Percentiles rank a stretch among this genome's conserved stretches.
phyloP scores from a whole-genome alignment of 192 early-diverging fungal genomes.

The Haplosporangium gracile region DNA sequence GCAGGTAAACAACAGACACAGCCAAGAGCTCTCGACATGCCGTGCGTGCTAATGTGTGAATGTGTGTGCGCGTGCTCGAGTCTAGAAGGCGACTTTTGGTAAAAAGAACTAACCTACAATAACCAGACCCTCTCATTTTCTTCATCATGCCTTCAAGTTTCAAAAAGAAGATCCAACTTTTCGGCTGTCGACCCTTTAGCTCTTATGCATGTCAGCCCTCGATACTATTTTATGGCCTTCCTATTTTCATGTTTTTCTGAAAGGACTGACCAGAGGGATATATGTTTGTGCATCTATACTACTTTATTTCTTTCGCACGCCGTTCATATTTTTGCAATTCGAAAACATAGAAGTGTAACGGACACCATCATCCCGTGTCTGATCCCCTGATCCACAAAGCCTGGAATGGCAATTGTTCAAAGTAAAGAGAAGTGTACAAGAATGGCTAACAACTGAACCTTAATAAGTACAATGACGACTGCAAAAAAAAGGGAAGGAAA shows the following conservation, averaged over 20 bases:
- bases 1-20: too few species aligned
- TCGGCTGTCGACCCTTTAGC: background rate
- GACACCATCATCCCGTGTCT: background rate
- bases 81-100: too few species aligned
- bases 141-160: background rate
- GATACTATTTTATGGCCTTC: too few species aligned
- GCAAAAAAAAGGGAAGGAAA: background rate
- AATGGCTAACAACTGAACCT: background rate
- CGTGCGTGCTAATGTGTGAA: too few species aligned
- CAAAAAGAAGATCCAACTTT: background rate
- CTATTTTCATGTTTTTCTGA: too few species aligned
- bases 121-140: background rate
- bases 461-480: background rate
- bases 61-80: too few species aligned
- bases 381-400: background rate
- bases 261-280: background rate
- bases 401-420: background rate
- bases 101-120: background rate
- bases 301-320: background rate
- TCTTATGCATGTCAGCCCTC: background rate
- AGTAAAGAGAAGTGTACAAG: background rate
- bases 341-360: background rate
- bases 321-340: background rate
- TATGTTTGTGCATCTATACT: background rate
- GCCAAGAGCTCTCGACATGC: too few species aligned